phyloP scores from a whole-genome alignment of 805 yeast species.

The Vanderwaltozyma tropicalis region DNA sequence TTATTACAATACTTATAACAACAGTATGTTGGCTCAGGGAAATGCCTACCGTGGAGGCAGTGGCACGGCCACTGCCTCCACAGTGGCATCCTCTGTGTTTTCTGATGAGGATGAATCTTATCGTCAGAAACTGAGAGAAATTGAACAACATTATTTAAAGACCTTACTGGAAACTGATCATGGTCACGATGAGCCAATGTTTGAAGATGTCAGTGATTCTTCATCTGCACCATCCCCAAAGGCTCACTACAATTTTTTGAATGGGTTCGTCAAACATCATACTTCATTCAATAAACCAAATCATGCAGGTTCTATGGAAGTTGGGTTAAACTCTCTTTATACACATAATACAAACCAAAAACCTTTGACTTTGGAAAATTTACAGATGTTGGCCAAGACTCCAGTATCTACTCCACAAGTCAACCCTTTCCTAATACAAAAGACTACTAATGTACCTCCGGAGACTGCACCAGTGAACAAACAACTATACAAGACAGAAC shows the following conservation, averaged over 20 bases:
- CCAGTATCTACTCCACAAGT: background rate
- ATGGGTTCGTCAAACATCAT: background rate
- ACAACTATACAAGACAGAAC: conserved; percentile 78
- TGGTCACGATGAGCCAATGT: conserved; percentile 1
- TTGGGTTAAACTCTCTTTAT: conserved; percentile 17
- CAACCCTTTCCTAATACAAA: background rate
- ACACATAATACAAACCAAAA: conserved; percentile 11
- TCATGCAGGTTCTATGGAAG: conserved; percentile 8
- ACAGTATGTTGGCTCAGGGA: too few species aligned
- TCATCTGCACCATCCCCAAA: background rate
- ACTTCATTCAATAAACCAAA: too few species aligned
- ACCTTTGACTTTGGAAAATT: conserved; percentile 26
- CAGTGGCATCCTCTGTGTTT: conserved; percentile 15
- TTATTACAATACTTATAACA: too few species aligned
- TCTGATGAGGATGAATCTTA: conserved; percentile 17
- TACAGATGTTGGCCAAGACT: conserved; percentile 11
- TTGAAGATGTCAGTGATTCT: background rate
- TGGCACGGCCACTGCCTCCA: too few species aligned
- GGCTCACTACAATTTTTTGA: too few species aligned
- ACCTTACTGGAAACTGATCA: conserved; percentile 21
- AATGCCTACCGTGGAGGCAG: too few species aligned
- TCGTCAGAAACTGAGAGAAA: conserved; percentile 19
- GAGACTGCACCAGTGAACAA: conserved; percentile 34
- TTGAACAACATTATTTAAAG: conserved; percentile 26
- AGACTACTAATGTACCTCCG: background rate